Conservation (phyloP, 768 basidiomycete genomes). For the Suillus subalutaceus region DNA sequence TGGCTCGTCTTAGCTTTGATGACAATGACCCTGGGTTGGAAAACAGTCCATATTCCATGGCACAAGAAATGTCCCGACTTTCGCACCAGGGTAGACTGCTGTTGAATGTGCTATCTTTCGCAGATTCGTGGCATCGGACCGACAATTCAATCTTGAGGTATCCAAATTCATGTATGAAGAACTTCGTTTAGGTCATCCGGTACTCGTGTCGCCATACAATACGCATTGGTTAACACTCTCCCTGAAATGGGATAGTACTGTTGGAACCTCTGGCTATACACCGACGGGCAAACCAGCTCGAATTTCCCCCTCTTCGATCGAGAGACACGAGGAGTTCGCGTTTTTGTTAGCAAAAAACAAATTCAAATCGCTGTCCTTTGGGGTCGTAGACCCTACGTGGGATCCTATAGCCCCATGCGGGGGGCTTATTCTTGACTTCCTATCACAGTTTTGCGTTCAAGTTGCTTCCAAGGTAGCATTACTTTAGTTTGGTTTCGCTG, state of each 20-base stretch:
- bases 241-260: background rate
- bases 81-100: slow-evolving; percentile 47
- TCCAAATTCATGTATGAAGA: background rate
- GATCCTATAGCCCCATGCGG: background rate
- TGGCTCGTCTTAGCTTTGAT: slow-evolving; percentile 54
- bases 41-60: slow-evolving; percentile 34
- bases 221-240: background rate
- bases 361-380: background rate
- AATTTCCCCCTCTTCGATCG: background rate
- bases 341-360: background rate
- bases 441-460: background rate
- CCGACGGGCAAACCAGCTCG: background rate
- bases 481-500: background rate
- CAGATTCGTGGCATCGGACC: background rate
- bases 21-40: slow-evolving; percentile 42
- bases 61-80: slow-evolving; percentile 40
- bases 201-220: background rate
- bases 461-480: background rate
- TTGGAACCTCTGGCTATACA: background rate
- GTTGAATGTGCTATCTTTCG: background rate
- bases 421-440: background rate
- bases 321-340: background rate
- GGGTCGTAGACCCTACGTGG: background rate
- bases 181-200: background rate
- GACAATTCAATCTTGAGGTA: background rate